Base-by-base conservation (phyloP, 2,329 filamentous ascomycete species). In the Verticillium dahliae region DNA sequence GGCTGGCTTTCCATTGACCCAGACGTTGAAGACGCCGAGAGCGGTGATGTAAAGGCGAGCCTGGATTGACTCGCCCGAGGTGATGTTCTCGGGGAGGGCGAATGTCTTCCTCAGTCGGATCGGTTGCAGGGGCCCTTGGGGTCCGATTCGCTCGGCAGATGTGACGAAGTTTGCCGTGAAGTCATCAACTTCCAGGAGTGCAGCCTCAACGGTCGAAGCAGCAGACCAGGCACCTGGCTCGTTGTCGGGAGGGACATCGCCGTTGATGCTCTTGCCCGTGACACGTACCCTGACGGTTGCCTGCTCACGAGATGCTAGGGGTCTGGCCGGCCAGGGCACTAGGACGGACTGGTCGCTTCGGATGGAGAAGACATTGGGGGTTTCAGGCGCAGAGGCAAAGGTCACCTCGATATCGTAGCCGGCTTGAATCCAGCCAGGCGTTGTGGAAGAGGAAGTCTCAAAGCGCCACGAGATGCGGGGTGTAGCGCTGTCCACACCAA, bases 11-110 rank as follows among this genome's bases (percentile, higher is more conserved):
- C 75, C 75, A 62, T 80, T 79, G 62, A 80, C 70, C 11, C 69
- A 71, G 0, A 70, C 73, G n/a, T 70, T 66, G 62, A 74, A 79
- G 2, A 76, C 69, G 4, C 76, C 76, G 15, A 73, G 66, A 1
- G 70, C 70, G 0, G 75, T 75, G 58, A 76, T 69, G 61, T 76
- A 76, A 2, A 76, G 63, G 11, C 71, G 64, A 1, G 73, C 73
- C 31, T 59, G 37, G 11, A 39, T 15, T n/a, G 9, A 13, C 11
- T 50, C 22, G 45, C 22, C 45, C 3, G 38, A 27, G 9, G 15
- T 15, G 18, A 56, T 4, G 22, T 31, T 14, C 4, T 62, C 59
- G 0, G 63, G 63, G 14, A 22, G 38, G 4, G 56, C 13, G 22
- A 63, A 65, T 1, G 34, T 56, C 56, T 62, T 60, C 22, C 63